phyloP scores from a whole-genome alignment of 345 rosid species.

The Brassica incana region DNA sequence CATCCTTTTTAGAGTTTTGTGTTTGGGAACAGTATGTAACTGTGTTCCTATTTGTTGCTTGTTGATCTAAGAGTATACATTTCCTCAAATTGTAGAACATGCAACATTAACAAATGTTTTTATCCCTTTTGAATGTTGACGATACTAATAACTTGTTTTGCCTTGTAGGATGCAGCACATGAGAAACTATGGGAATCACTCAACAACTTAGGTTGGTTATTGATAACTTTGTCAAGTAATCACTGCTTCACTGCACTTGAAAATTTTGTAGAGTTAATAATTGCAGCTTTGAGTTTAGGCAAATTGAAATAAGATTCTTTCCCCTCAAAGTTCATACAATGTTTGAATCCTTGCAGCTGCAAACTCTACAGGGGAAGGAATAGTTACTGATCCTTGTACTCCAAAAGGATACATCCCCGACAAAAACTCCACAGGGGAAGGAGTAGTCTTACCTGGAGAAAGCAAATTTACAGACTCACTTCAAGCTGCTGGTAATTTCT shows the following conservation, averaged over 20 bases:
- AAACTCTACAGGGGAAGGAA: constrained; percentile 43
- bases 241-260: background rate
- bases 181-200: constrained; percentile 67
- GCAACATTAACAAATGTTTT: background rate
- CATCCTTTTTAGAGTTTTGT: background rate
- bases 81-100: background rate
- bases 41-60: background rate
- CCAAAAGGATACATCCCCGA: constrained; percentile 65
- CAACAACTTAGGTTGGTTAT: constrained; percentile 41
- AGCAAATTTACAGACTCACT: constrained; percentile 40
- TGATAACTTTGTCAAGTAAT: background rate
- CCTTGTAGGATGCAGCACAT: constrained; percentile 74
- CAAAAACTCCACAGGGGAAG: constrained; percentile 34
- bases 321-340: background rate
- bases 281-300: background rate
- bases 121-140: background rate
- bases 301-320: background rate
- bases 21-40: background rate
- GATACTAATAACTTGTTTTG: background rate
- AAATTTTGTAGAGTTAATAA: background rate
- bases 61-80: background rate
- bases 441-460: constrained; percentile 43
- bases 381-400: constrained; percentile 70
- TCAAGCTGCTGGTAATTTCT: constrained; percentile 78
- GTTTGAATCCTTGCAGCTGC: constrained; percentile 46